phyloP scores from a whole-genome alignment of 2,329 filamentous ascomycete species.

The Scytalidium lignicola region DNA sequence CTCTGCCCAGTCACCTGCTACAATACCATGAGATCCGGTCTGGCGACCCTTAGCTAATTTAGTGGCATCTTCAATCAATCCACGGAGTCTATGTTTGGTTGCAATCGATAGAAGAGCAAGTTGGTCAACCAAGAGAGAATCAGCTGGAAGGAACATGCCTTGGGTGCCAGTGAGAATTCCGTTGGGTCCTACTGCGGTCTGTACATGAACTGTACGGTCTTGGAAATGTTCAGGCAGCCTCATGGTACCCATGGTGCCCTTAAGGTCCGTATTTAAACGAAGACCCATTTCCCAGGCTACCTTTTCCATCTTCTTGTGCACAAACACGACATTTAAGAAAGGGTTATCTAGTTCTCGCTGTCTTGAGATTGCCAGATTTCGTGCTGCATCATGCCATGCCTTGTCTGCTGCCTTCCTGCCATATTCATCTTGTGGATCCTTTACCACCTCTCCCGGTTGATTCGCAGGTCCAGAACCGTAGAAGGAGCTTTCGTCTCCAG shows the following conservation, averaged over 20 bases:
- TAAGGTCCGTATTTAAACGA: conserved; percentile 49
- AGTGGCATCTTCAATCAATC: conserved; percentile 72
- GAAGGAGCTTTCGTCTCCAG: conserved; percentile 52
- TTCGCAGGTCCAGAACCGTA: conserved; percentile 63
- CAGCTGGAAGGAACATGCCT: conserved; percentile 68
- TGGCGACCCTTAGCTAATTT: conserved; percentile 66
- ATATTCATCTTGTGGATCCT: conserved; percentile 55
- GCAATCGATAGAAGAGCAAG: conserved; percentile 78
- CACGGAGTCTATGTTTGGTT: conserved; percentile 71
- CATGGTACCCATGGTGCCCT: conserved; percentile 42
- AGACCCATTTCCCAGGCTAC: conserved; percentile 55
- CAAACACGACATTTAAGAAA: conserved; percentile 29
- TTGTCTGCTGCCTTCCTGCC: conserved; percentile 60
- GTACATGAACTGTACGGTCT: conserved; percentile 40
- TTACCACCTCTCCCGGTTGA: conserved; percentile 46
- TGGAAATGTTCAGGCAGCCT: conserved; percentile 23
- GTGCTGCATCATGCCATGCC: conserved; percentile 62
- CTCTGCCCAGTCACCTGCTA: conserved; percentile 72
- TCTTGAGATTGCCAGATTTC: conserved; percentile 44
- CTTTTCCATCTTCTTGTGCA: conserved; percentile 44
- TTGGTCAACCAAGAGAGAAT: conserved; percentile 74
- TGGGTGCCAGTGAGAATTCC: conserved; percentile 57
- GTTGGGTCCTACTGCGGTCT: conserved; percentile 55
- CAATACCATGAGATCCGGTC: conserved; percentile 70
- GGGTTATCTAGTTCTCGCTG: conserved; percentile 55